Evolutionary conservation across 2,329 filamentous ascomycete genomes (phyloP), one percentile per base, ranked within the genome.

Genomic region (Apiospora koreana): DNA sequence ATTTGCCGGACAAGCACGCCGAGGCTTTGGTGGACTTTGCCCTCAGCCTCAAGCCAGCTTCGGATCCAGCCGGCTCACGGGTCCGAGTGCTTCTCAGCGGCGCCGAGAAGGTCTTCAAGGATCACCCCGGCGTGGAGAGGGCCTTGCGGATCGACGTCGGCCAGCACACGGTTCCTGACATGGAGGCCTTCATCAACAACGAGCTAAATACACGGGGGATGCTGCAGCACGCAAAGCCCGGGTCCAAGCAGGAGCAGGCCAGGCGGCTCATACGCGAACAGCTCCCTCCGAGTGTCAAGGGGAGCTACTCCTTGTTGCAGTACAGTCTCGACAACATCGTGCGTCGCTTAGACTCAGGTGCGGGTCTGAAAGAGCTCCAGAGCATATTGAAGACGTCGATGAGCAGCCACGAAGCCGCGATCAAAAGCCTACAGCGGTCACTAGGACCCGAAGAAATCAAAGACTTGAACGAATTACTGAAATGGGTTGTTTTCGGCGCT

Each of bases 391-490:
- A 28, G 48, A 50, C 10, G 23, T 50, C 48, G 4, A 50, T 16
- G 23, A 18, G 5, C 23, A 50, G 48, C 48, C 48, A 50, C 10
- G 48, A 50, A 50, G 48, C 48, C 48, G 75, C 75, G 2, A 76
- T 78, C 42, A 71, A 76, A 58, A 72, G 69, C 12, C 62, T 77
- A 12, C 75, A 77, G 64, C 72, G 72, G 0, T 76, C 76, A 1
- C 64, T 78, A 28, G 73, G 71, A 0, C 41, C 46, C 3, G 72
- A 73, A 4, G 75, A 78, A 70, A 74, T 78, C 23, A 70, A 28
- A 14, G 74, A 76, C 41, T 68, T 78, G n/a, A 78, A 77, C 64
- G 75, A 77, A 68, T 45, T 78, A 18, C 66, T 78, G 43, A 76
- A 76, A 64, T 77, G 75, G 74, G 75, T 78, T 9, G 66, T 75